These are phyloP conservation scores for Cenchrus fungigraminus DNA, from an alignment of 176 grass and related monocot genomes.

Conservation along the genomic window DNA sequence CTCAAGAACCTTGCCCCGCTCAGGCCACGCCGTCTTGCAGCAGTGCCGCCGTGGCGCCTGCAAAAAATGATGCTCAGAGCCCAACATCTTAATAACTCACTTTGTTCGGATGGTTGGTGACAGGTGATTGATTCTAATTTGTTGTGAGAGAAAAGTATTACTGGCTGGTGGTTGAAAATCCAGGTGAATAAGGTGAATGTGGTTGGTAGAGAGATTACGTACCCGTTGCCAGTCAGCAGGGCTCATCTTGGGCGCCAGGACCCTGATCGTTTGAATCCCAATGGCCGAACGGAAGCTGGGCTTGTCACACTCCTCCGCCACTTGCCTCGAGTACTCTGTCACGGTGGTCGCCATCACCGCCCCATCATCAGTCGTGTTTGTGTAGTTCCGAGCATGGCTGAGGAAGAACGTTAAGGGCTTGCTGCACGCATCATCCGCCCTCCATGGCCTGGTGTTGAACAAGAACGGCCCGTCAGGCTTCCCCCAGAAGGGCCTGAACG, in stretches of 20 bases:
- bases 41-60: slow-evolving; percentile 87
- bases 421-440: slow-evolving; percentile 40
- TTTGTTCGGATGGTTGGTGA: too few relatives aligned
- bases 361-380: not conserved
- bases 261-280: slow-evolving; percentile 46
- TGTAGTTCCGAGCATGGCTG: slow-evolving; percentile 19
- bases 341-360: slow-evolving; percentile 32
- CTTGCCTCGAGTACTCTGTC: slow-evolving; percentile 64
- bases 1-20: slow-evolving; percentile 49
- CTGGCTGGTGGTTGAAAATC: too few relatives aligned
- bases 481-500: slow-evolving; percentile 43
- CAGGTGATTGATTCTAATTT: too few relatives aligned
- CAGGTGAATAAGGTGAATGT: too few relatives aligned
- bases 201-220: not conserved
- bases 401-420: slow-evolving; percentile 64
- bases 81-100: too few relatives aligned
- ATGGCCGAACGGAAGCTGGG: slow-evolving; percentile 52
- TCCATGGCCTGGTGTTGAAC: slow-evolving; percentile 59
- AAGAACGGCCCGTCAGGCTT: slow-evolving; percentile 63
- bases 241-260: slow-evolving; percentile 72
- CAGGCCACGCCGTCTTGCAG: slow-evolving; percentile 55
- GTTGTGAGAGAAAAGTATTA: too few relatives aligned
- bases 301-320: slow-evolving; percentile 29
- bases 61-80: not conserved
- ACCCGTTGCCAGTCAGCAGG: slow-evolving; percentile 50